These are phyloP conservation scores for Hypoxylon crocopeplum DNA, from an alignment of 495 filamentous ascomycete genomes.

Conservation along the genomic window DNA sequence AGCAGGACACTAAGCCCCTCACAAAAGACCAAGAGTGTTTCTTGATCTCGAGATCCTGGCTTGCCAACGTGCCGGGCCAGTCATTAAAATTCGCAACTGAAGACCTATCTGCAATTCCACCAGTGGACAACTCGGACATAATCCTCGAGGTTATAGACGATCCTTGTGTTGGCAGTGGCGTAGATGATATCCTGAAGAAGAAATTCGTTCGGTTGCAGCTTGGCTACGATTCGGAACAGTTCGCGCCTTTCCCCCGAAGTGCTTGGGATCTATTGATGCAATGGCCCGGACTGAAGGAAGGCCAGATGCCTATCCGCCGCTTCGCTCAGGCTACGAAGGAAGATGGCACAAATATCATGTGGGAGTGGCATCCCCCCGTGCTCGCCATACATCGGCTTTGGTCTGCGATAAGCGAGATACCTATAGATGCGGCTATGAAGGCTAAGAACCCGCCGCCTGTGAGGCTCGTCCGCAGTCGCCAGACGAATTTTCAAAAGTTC, in stretches of 20 bases:
- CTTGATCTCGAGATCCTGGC: slow-evolving; percentile 80
- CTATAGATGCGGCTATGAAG: slow-evolving; percentile 65
- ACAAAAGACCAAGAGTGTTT: slow-evolving; percentile 77
- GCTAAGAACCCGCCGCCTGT: slow-evolving; percentile 62
- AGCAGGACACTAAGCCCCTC: slow-evolving; percentile 57
- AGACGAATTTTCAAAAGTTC: slow-evolving; percentile 72
- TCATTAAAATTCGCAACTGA: slow-evolving; percentile 27
- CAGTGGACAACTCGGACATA: slow-evolving; percentile 86
- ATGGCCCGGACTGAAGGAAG: slow-evolving; percentile 80
- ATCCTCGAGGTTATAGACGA: slow-evolving; percentile 57
- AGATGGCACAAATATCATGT: slow-evolving; percentile 71
- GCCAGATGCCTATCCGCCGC: slow-evolving; percentile 75
- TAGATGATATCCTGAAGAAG: slow-evolving; percentile 49
- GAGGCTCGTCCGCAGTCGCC: slow-evolving; percentile 71
- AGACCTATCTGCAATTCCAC: slow-evolving; percentile 44
- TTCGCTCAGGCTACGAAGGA: slow-evolving; percentile 73
- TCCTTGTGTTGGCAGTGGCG: slow-evolving; percentile 39
- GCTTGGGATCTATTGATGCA: slow-evolving; percentile 82
- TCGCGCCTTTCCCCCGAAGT: slow-evolving; percentile 75
- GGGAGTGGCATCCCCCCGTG: slow-evolving; percentile 84
- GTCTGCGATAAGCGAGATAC: slow-evolving; percentile 56
- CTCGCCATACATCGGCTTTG: slow-evolving; percentile 85
- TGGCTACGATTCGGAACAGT: slow-evolving; percentile 72
- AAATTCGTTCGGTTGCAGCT: slow-evolving; percentile 78
- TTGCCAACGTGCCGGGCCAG: slow-evolving; percentile 65